phyloP scores from a whole-genome alignment of 129 eudicot genomes.

The Flaveria ramosissima region DNA sequence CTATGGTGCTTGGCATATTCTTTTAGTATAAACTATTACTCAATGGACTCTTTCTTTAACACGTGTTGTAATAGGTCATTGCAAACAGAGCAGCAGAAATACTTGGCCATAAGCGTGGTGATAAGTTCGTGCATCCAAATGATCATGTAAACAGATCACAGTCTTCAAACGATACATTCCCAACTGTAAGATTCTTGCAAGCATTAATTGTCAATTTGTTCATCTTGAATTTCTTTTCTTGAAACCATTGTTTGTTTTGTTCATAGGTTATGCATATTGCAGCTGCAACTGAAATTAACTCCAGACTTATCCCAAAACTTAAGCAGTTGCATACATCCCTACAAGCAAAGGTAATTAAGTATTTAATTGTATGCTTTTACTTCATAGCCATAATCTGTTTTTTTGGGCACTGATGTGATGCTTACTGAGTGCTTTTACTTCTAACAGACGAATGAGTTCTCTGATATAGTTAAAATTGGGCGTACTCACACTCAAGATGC shows the following conservation, averaged over 20 bases:
- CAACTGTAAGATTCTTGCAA: slow-evolving; percentile 64
- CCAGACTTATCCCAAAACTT: slow-evolving; percentile 79
- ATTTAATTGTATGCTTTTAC: slow-evolving; percentile 1
- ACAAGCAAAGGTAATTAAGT: slow-evolving; percentile 62
- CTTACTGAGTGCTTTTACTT: slow-evolving; percentile 18
- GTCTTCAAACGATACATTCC: slow-evolving; percentile 97
- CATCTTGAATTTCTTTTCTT: not conserved
- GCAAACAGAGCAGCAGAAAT: slow-evolving; percentile 99
- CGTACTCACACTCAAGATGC: slow-evolving; percentile 99
- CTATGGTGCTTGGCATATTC: too few relatives aligned
- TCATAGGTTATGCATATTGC: slow-evolving; percentile 97
- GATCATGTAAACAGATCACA: slow-evolving; percentile 99
- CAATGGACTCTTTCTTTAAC: not conserved
- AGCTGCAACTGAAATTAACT: slow-evolving; percentile 85
- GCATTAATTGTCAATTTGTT: not conserved
- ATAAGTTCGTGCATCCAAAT: slow-evolving; percentile 92
- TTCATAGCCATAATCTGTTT: not conserved
- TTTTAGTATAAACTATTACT: not conserved
- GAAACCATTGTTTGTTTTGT: slow-evolving; percentile 12
- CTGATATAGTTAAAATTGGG: slow-evolving; percentile 90
- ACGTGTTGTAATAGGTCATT: slow-evolving; percentile 58
- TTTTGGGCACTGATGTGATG: not conserved
- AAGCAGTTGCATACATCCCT: slow-evolving; percentile 73
- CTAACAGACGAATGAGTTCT: slow-evolving; percentile 74
- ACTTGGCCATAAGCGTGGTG: slow-evolving; percentile 95